Percentiles rank a stretch among this genome's conserved stretches.
These are phyloP conservation scores for Raffaelea ambrosiae DNA, from an alignment of 2,329 filamentous ascomycete genomes.

Conservation along the genomic window DNA sequence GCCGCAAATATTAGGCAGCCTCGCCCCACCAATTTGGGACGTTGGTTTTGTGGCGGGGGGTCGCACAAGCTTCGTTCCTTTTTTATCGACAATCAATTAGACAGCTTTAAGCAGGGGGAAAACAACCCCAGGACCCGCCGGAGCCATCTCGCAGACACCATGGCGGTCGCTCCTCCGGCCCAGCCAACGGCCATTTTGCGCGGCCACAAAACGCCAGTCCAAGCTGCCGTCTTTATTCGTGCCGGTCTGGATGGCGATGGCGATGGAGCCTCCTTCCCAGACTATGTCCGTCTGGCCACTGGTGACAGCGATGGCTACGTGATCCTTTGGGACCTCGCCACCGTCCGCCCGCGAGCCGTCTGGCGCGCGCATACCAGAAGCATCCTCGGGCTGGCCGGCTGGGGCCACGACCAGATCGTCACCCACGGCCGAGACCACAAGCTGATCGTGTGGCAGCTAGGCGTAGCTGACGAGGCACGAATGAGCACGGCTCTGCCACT, in stretches of 20 bases:
- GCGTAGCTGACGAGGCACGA: slow-evolving; percentile 46
- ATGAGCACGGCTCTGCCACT: slow-evolving; percentile 65
- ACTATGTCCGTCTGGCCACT: slow-evolving; percentile 69
- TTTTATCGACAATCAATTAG: too few species aligned
- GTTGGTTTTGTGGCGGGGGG: too few species aligned
- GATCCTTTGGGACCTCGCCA: slow-evolving; percentile 74
- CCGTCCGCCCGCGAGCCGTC: slow-evolving; percentile 70
- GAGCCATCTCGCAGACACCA: too few species aligned
- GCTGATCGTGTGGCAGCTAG: slow-evolving; percentile 75
- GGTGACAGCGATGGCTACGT: slow-evolving; percentile 89
- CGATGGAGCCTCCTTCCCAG: slow-evolving; percentile 55
- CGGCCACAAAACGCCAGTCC: slow-evolving; percentile 71
- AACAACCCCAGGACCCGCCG: too few species aligned
- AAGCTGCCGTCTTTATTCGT: slow-evolving; percentile 10
- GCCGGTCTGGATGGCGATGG: slow-evolving; percentile 13
- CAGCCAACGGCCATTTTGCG: slow-evolving; percentile 61
- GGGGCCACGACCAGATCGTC: slow-evolving; percentile 66
- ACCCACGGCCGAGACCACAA: slow-evolving; percentile 82
- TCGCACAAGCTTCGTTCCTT: too few species aligned
- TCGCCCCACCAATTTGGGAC: too few species aligned
- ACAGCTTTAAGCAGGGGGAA: too few species aligned
- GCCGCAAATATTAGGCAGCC: too few species aligned
- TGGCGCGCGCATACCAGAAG: slow-evolving; percentile 79
- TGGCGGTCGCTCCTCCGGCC: slow-evolving; percentile 17
- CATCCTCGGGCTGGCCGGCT: slow-evolving; percentile 65